Percentiles rank a stretch among this genome's conserved stretches.
These are phyloP conservation scores for Cryptomeria japonica DNA, from an alignment of 75 land plant species.

Conservation along the genomic window DNA sequence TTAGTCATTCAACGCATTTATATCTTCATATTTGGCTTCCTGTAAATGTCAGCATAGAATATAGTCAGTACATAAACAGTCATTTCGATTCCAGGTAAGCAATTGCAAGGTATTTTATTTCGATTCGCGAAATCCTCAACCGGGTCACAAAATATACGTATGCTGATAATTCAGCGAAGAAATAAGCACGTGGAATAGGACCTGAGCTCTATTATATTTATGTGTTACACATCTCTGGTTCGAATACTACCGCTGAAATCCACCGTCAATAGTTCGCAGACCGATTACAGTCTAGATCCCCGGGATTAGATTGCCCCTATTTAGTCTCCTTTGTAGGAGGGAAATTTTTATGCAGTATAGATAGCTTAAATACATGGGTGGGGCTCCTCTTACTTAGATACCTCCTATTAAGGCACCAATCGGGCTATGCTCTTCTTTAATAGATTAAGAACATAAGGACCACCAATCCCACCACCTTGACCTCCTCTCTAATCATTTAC, in stretches of 20 bases:
- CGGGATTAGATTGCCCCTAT: background rate
- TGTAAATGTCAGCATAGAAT: background rate
- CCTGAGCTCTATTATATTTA: too few relatives aligned
- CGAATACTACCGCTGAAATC: background rate
- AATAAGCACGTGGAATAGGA: background rate
- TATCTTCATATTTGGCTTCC: background rate
- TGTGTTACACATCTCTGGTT: background rate
- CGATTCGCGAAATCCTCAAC: background rate
- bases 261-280: background rate
- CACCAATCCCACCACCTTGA: too few relatives aligned
- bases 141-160: background rate
- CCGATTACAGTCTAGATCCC: background rate
- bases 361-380: too few relatives aligned
- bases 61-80: background rate
- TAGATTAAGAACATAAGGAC: too few relatives aligned
- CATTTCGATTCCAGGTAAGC: background rate
- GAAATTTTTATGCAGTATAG: too few relatives aligned
- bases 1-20: background rate
- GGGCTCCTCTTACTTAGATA: too few relatives aligned
- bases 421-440: too few relatives aligned
- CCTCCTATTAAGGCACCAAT: too few relatives aligned
- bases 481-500: too few relatives aligned
- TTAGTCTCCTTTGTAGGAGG: too few relatives aligned
- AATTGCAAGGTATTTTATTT: background rate
- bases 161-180: background rate